Base-by-base conservation (phyloP, 176 grass and related monocot genomes). In the Ampelocalamus luodianensis region DNA sequence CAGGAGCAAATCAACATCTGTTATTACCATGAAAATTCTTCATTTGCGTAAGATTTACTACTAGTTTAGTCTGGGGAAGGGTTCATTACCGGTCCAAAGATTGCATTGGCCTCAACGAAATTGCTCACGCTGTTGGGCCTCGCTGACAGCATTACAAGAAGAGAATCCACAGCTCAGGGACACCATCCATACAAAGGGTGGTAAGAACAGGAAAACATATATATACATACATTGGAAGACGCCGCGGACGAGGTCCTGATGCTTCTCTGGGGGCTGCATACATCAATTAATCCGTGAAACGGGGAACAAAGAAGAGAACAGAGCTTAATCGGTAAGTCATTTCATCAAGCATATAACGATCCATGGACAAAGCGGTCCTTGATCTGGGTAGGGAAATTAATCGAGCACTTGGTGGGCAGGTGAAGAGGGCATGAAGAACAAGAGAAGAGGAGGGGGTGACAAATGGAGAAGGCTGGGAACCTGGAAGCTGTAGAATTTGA, bases 401-500 rank as follows among this genome's bases (percentile, higher is more conserved):
- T 8, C 74, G 59, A 87, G 50, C 79, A 87, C 12, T 61, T 65
- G 72, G 15, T 46, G 72, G 56, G 22, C 12, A 10, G 24, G 20
- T 22, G 48, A 54, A 74, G 60, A 55, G n/a, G 15, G 40, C 65
- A 20, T 15, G 32, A 10, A 39, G 1, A 67, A 46, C 14, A 29
- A 29, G 26, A 65, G 38, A 17, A n/a, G n/a, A n/a, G 59, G 38
- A 40, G n/a, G 32, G 38, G 23, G 11, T 44, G 37, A 18, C 10
- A 44, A 53, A 27, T n/a, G 32, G 18, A 59, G 24, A 53, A 32
- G 37, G 61, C 5, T 72, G 3, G 10, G 26, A 44, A 96, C 93
- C 93, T 96, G 96, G 67, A 91, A 94, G 16, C 54, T 80, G 70
- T 99, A 99, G 84, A 99, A 99, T 82, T 94, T 96, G 90, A 99